phyloP scores from a whole-genome alignment of 495 filamentous ascomycete genomes.

The Penicillium psychrofluorescens region DNA sequence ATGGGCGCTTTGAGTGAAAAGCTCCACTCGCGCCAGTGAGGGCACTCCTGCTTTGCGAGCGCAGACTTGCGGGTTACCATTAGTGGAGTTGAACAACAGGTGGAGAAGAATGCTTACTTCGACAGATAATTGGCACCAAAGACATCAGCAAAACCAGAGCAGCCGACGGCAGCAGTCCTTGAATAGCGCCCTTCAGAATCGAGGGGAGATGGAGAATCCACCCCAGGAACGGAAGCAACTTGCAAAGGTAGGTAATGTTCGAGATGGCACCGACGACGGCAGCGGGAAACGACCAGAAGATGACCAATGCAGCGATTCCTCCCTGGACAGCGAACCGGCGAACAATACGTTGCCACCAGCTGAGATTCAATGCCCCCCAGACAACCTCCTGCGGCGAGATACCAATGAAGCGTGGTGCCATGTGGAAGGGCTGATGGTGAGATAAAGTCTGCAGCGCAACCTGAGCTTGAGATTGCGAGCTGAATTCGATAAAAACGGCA shows the following conservation, averaged over 20 bases:
- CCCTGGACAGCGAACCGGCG: conserved; percentile 58
- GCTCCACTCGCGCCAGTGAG: conserved; percentile 67
- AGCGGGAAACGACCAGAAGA: conserved; percentile 90
- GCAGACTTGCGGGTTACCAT: conserved; percentile 38
- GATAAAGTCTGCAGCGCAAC: conserved; percentile 72
- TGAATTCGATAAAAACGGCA: conserved; percentile 82
- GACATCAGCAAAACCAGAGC: conserved; percentile 78
- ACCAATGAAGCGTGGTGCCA: conserved; percentile 76
- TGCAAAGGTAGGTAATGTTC: conserved; percentile 63
- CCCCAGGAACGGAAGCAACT: conserved; percentile 51
- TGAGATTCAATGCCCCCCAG: conserved; percentile 72
- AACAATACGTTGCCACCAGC: conserved; percentile 74
- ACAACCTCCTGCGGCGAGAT: conserved; percentile 72
- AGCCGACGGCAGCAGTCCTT: conserved; percentile 71
- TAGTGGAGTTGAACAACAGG: too few species aligned
- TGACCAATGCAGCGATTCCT: conserved; percentile 66
- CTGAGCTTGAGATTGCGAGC: conserved; percentile 71
- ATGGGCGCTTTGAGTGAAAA: conserved; percentile 81
- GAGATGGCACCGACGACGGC: conserved; percentile 74
- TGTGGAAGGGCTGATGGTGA: conserved; percentile 78
- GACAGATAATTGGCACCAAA: conserved; percentile 74
- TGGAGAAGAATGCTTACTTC: conserved; percentile 42
- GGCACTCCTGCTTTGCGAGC: conserved; percentile 71
- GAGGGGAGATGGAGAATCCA: conserved; percentile 66
- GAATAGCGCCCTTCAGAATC: conserved; percentile 67